Conservation (phyloP, 306 rosid genomes). For the Potentilla sterilis region DNA sequence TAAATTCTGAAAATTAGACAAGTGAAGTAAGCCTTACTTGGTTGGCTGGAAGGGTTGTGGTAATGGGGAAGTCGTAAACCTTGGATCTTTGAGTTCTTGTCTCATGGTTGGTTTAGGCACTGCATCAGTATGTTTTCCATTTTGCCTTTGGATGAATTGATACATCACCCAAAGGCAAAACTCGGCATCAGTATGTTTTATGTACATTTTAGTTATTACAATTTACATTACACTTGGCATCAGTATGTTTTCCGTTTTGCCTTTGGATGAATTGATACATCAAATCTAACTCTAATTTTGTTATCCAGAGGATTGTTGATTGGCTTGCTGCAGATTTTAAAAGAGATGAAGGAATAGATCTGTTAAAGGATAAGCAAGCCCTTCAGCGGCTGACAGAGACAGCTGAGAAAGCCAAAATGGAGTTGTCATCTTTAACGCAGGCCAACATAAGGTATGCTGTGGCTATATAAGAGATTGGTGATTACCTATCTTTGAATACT, state of each 20-base stretch:
- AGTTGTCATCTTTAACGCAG: conserved; percentile 82
- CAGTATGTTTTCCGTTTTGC: background rate
- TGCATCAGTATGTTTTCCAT: background rate
- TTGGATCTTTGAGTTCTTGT: background rate
- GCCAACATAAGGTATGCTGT: conserved; percentile 63
- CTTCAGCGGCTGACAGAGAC: conserved; percentile 95
- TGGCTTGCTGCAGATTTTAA: conserved; percentile 74
- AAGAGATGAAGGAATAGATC: conserved; percentile 82
- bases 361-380: conserved; percentile 89
- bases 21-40: background rate
- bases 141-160: too few relatives aligned
- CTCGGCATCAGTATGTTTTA: background rate
- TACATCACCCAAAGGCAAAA: too few relatives aligned
- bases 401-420: conserved; percentile 95
- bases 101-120: background rate
- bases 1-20: background rate
- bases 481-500: background rate
- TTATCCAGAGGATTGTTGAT: conserved; percentile 75
- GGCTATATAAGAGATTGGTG: background rate
- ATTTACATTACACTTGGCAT: background rate
- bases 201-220: background rate
- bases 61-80: background rate
- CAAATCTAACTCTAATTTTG: background rate
- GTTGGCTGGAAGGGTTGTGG: background rate
- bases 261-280: background rate